A percentile compares a stretch with the other conserved stretches of the same genome.
These are phyloP conservation scores for Acephala macrosclerotiorum DNA, from an alignment of 2,329 filamentous ascomycete species.

Conservation along the genomic window DNA sequence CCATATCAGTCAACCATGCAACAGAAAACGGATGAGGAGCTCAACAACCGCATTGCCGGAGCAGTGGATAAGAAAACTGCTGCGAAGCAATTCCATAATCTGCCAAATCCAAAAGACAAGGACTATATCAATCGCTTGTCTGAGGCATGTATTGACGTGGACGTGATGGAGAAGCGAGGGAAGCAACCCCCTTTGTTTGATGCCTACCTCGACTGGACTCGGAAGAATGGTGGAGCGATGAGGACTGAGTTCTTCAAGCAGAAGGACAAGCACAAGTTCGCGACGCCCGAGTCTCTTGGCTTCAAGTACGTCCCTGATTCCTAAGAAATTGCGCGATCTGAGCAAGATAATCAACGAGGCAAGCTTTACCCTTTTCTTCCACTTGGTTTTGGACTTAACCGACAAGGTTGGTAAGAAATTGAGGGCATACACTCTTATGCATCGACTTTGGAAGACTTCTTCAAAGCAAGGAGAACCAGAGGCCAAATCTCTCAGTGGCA, in stretches of 20 bases:
- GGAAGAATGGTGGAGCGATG: neutral
- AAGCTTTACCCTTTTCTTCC: no score
- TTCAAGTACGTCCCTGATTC: neutral
- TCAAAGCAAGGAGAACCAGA: no score
- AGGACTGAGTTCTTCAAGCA: neutral
- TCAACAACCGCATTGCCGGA: neutral
- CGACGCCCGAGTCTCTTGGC: neutral
- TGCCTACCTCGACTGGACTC: constrained; percentile 4
- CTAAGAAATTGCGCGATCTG: no score
- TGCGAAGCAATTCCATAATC: neutral
- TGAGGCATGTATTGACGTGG: neutral
- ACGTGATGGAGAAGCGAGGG: neutral
- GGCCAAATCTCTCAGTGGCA: no score
- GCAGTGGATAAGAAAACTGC: neutral
- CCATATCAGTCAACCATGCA: neutral
- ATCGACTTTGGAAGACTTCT: no score
- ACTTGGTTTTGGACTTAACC: no score
- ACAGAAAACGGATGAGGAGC: neutral
- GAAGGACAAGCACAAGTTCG: neutral
- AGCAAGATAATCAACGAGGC: no score
- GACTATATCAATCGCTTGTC: constrained; percentile 10
- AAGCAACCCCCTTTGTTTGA: neutral
- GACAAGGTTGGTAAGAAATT: no score
- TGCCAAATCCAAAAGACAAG: neutral
- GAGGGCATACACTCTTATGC: no score